Evolutionary conservation across 441 rosid genomes (phyloP), one percentile per base, ranked within the genome.

Genomic region (Brassica hybrid): DNA sequence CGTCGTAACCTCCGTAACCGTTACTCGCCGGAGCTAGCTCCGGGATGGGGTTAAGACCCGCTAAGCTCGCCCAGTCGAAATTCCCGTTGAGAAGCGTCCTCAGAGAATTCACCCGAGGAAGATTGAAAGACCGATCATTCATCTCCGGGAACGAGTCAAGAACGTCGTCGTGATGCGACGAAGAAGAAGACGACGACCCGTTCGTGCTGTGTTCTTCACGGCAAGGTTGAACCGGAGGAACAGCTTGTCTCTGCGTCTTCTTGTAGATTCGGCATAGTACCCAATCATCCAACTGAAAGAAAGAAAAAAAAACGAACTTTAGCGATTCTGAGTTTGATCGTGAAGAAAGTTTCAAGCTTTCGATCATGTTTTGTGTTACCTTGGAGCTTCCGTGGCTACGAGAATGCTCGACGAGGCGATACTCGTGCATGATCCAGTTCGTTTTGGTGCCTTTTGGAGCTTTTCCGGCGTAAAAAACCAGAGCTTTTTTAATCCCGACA

Each of bases 341-440:
- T 48, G 54, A 48, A 5, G 6, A 48, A 48, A 10, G 11, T 19
- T 57, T 18, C 13, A 14, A 25, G 14, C 0, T 30, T 65, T 13
- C 3, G 12, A 7, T 58, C 1, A n/a, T 65, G 1, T 52, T 54
- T 56, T n/a, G 17, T 0, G 13, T 19, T 75, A 95, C 99, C 94
- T 75, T 93, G 60, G 96, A 3, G 86, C 96, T 88, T 18, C 97
- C 96, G 32, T 69, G 72, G 80, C 86, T 87, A 32, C 93, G 81
- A 45, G 86, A 71, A 66, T 74, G 56, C 8, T 85, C 95, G 19
- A 88, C 36, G 54, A 95, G 87, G 58, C 99, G 91, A 71, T 91
- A 95, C 76, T 95, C 99, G 74, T 95, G 99, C 99, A 93, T 93
- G 59, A 95, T 95, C 99, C 99, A 95, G 82, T 95, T 93, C 0